phyloP scores from a whole-genome alignment of 371 early-diverging fungal genomes.

The Mortierella polycephala region DNA sequence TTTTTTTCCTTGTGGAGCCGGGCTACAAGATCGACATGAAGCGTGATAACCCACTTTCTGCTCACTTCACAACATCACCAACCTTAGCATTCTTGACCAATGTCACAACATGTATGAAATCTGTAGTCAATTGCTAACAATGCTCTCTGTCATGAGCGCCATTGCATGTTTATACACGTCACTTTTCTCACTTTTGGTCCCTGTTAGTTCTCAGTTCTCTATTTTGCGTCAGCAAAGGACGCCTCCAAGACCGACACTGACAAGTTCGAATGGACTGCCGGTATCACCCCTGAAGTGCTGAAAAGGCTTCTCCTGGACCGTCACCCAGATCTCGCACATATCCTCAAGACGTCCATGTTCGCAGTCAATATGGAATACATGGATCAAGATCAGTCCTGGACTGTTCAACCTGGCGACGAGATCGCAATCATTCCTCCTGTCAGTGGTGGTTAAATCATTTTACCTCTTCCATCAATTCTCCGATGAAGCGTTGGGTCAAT shows the following conservation, averaged over 20 bases:
- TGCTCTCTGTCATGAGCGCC: neutral
- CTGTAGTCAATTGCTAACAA: neutral
- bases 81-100: too few relatives aligned
- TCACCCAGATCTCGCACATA: slow-evolving; percentile 51
- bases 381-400: slow-evolving; percentile 52
- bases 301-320: slow-evolving; percentile 48
- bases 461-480: neutral
- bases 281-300: slow-evolving; percentile 45
- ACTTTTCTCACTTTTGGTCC: neutral
- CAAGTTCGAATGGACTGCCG: slow-evolving; percentile 50
- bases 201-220: slow-evolving; percentile 59
- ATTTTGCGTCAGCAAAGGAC: slow-evolving; percentile 73
- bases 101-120: too few relatives aligned
- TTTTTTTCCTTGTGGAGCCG: too few relatives aligned
- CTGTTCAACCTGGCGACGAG: slow-evolving; percentile 64
- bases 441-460: slow-evolving; percentile 70
- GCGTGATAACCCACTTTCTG: too few relatives aligned
- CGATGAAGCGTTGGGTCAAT: too few relatives aligned
- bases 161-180: too few relatives aligned
- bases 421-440: slow-evolving; percentile 83
- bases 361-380: slow-evolving; percentile 80
- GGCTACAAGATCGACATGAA: too few relatives aligned
- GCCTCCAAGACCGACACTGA: slow-evolving; percentile 59
- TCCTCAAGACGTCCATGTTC: slow-evolving; percentile 67
- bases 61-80: too few relatives aligned